Evolutionary conservation across 202 grass and related monocot genomes (phyloP), one percentile per base, ranked within the genome.

Genomic region (Zizania palustris): DNA sequence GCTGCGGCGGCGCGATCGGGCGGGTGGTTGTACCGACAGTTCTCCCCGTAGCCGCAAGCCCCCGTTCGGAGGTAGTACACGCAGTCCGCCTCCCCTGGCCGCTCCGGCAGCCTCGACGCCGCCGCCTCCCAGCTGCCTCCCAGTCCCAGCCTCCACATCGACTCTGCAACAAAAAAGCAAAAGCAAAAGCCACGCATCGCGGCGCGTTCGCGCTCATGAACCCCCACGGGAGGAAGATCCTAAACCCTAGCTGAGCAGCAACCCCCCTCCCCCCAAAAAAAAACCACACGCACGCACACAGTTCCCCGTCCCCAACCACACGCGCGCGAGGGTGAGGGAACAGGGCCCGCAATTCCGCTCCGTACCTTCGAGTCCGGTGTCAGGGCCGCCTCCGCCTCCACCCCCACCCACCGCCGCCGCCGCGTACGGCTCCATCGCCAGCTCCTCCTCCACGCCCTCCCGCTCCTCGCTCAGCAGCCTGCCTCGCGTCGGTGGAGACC

Each of bases 21-120:
- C 0, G 95, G 95, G 70, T 98, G 95, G 82, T 95, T 98, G 89
- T 90, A 98, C 62, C 91, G 89, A 71, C 95, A 98, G 70, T 40
- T 89, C 65, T 87, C 87, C 11, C 95, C 91, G 83, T 98, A 98
- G 57, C 80, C 77, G 82, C 95, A 98, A 35, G 87, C 57, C 61
- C 95, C 95, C 12, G 89, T 98, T 48, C 91, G 91, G 73, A 98
- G 77, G 86, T 86, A 98, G 84, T 92, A 95, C 67, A 83, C 7
- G 65, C 95, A 98, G 79, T 98, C 85, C 53, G 56, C 77, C 77
- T 98, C 95, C 39, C 83, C 91, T 9, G 91, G 91, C 41, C 91
- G 82, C 77, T 95, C 95, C 79, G 95, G 95, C 64, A 88, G 90
- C 67, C 43, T 63, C n/a, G 35, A 74, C 45, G 28, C 79, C 13